phyloP scores from a whole-genome alignment of 2,329 filamentous ascomycete species.

The Tolypocladium album region DNA sequence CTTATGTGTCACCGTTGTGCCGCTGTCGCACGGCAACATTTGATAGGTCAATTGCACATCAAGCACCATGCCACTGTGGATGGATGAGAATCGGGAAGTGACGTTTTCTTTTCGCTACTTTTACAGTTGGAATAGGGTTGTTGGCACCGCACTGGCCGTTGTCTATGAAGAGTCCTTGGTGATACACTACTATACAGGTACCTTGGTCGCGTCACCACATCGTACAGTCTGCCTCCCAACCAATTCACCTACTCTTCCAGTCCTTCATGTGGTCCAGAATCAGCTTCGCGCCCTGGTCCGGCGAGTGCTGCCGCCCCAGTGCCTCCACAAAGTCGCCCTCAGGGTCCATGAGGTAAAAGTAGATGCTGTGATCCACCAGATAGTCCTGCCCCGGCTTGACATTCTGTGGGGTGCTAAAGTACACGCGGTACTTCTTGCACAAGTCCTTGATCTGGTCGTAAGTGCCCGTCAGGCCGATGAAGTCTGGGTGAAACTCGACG shows the following conservation, averaged over 20 bases:
- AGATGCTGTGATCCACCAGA: conserved; percentile 96
- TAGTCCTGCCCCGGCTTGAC: conserved; percentile 94
- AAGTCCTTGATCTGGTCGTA: conserved; percentile 90
- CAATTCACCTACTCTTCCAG: conserved; percentile 19
- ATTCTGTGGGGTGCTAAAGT: conserved; percentile 85
- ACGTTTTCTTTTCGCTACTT: too few relatives aligned
- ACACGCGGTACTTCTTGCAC: conserved; percentile 93
- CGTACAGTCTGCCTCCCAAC: not conserved
- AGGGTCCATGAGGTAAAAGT: conserved; percentile 99
- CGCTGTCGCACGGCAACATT: not conserved
- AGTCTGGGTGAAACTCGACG: conserved; percentile 75
- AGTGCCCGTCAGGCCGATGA: conserved; percentile 83
- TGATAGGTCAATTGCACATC: not conserved
- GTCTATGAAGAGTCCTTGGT: not conserved
- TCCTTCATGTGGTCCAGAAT: conserved; percentile 77
- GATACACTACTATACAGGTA: not conserved
- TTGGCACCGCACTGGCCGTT: not conserved
- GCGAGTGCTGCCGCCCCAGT: conserved; percentile 86
- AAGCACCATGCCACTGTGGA: not conserved
- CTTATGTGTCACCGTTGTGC: not conserved
- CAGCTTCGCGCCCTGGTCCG: conserved; percentile 71
- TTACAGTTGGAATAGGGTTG: conserved; percentile 7
- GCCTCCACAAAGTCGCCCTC: conserved; percentile 98
- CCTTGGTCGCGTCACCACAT: not conserved
- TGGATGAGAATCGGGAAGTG: not conserved